Base-by-base conservation (phyloP, 257 asterid genomes). In the Eucommia ulmoides region DNA sequence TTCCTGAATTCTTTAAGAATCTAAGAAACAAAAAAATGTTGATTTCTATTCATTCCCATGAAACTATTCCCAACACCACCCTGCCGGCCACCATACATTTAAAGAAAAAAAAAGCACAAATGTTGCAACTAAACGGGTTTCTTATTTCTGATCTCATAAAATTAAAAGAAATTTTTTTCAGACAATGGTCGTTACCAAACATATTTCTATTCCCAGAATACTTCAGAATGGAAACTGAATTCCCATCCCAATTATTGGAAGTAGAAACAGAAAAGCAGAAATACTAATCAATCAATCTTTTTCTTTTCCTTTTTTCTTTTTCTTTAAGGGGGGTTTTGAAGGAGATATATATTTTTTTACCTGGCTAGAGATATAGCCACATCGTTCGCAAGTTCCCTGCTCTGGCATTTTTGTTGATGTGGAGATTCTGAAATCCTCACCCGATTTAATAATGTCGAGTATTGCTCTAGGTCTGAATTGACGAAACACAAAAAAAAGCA, bases 361-460 rank as follows among this genome's bases (percentile, higher is more conserved):
- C 96, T 89, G 96, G 75, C 96, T 85, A 53, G 98, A 89, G 53
- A 89, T 89, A 65, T 89, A 89, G 58, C 98, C 98, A 61, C 98
- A 89, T 61, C 79, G 77, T 59, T 85, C 93, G 51, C 98, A 89
- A 54, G 24, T 89, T 56, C 98, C 96, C 62, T 85, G 98, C 69
- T 82, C 96, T 6, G 98, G 98, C 98, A 85, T 89, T 67, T 89
- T 89, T 38, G 98, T 82, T 29, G 68, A 23, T 55, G 94, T 78
- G 23, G 94, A 83, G 67, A 89, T 85, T 75, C 96, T 70, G 44
- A 89, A 89, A 76, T 85, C 98, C 66, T 89, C 98, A 20, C 96
- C 98, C 7, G 96, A 89, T 71, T 61, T 80, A 53, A 89, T 89
- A 62, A 89, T 89, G 69, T 89, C 96, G 10, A 85, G 73, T 55